These are phyloP conservation scores for Hemisphaericaspora xylofermentans DNA, from an alignment of 1,139 yeast genomes.

Conservation along the genomic window DNA sequence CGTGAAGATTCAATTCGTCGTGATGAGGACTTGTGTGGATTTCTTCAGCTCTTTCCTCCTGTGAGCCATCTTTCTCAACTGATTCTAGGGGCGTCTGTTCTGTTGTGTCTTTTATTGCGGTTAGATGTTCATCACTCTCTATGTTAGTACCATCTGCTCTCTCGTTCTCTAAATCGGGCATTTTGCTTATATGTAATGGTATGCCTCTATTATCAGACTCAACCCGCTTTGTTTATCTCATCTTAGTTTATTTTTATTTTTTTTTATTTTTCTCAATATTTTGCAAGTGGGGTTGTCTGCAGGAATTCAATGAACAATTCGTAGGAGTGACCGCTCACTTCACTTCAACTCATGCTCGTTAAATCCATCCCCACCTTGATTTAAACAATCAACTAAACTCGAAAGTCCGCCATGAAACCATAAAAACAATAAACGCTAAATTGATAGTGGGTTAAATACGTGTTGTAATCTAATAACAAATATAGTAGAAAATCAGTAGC, in stretches of 20 bases:
- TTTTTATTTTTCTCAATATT: neutral
- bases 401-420: too few relatives aligned
- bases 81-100: neutral
- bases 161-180: neutral
- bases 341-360: too few relatives aligned
- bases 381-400: too few relatives aligned
- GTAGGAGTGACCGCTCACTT: too few relatives aligned
- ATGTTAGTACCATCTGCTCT: neutral
- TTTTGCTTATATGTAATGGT: neutral
- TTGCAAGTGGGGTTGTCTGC: neutral
- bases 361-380: too few relatives aligned
- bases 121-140: neutral
- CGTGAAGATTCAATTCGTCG: constrained; percentile 6
- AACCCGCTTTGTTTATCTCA: neutral
- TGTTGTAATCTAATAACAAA: too few relatives aligned
- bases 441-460: too few relatives aligned
- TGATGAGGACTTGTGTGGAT: neutral
- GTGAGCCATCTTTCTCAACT: neutral
- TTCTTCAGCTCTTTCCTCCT: neutral
- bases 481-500: too few relatives aligned
- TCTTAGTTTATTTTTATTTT: neutral
- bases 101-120: neutral
- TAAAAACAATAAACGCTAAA: too few relatives aligned
- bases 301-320: too few relatives aligned
- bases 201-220: neutral